Evolutionary conservation across 495 filamentous ascomycete genomes (phyloP).

Genomic region (Hamigera avellanea): DNA sequence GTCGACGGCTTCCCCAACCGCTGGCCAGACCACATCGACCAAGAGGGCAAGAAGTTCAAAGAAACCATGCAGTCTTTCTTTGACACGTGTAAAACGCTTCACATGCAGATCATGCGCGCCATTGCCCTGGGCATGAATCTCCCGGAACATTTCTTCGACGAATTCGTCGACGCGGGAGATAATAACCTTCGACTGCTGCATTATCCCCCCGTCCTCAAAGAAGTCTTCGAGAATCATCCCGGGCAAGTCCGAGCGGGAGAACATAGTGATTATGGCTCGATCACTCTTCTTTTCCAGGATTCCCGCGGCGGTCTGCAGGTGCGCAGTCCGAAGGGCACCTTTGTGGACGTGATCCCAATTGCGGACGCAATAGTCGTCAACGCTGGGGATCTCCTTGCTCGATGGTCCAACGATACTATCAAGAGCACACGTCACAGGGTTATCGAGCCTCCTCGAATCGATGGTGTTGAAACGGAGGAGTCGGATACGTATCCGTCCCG

Average conservation of each 20-base stretch:
- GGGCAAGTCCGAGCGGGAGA: constrained; percentile 72
- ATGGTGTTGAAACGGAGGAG: constrained; percentile 7
- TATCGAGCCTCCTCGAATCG: constrained; percentile 57
- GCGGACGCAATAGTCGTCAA: constrained; percentile 80
- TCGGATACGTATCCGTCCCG: constrained; percentile 29
- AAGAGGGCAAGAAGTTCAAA: constrained; percentile 55
- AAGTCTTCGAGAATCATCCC: constrained; percentile 59
- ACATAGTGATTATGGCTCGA: constrained; percentile 81
- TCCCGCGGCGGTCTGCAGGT: constrained; percentile 74
- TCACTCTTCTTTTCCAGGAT: constrained; percentile 90
- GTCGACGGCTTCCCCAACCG: constrained; percentile 59
- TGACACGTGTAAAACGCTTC: constrained; percentile 57
- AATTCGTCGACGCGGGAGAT: constrained; percentile 59
- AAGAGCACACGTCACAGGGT: constrained; percentile 83
- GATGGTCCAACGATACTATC: constrained; percentile 88
- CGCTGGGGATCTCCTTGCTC: constrained; percentile 75
- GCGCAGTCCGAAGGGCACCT: constrained; percentile 60
- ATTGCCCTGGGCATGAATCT: constrained; percentile 79
- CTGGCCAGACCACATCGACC: constrained; percentile 61
- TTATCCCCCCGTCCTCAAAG: constrained; percentile 60
- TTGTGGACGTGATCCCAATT: constrained; percentile 76
- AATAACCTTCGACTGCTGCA: constrained; percentile 85
- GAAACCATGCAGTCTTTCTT: constrained; percentile 63
- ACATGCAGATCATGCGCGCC: constrained; percentile 73
- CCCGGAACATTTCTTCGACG: constrained; percentile 64